Evolutionary conservation across 208 protist species (phyloP).

Genomic region (Wallacemonas sp.): DNA sequence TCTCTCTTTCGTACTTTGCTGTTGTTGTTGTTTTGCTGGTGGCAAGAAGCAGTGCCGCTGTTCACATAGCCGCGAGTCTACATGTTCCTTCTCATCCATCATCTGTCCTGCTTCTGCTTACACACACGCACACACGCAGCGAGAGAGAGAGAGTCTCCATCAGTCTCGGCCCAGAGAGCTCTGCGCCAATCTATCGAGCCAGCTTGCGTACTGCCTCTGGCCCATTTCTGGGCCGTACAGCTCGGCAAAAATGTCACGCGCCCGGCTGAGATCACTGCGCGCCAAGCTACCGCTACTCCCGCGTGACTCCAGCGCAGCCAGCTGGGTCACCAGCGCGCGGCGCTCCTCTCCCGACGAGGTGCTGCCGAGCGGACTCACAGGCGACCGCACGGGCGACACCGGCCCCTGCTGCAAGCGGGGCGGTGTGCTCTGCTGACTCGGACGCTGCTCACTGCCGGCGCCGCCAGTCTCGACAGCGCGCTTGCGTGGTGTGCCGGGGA

Average conservation of each 20-base stretch:
- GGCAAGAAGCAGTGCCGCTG: no score
- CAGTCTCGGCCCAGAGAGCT: slow-evolving; percentile 26
- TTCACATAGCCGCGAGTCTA: no score
- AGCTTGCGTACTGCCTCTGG: slow-evolving; percentile 44
- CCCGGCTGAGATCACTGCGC: slow-evolving; percentile 30
- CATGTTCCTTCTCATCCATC: no score
- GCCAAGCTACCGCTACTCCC: slow-evolving; percentile 15
- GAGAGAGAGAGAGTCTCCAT: no score
- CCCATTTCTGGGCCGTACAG: slow-evolving; percentile 48
- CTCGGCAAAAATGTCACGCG: slow-evolving; percentile 44
- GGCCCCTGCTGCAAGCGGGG: not conserved
- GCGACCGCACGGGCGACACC: not conserved
- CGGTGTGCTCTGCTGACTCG: not conserved
- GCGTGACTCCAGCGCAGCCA: slow-evolving; percentile 13
- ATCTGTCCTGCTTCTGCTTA: no score
- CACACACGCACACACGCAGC: no score
- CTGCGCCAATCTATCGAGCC: slow-evolving; percentile 53
- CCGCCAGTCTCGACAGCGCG: not conserved
- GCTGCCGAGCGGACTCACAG: slow-evolving; percentile 6
- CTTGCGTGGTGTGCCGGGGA: slow-evolving; percentile 1
- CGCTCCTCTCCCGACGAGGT: not conserved
- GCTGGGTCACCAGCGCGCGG: slow-evolving; percentile 10
- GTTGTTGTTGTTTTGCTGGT: no score
- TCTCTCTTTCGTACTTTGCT: no score
- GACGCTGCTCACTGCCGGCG: not conserved